A percentile compares a stretch with the other conserved stretches of the same genome.
Evolutionary conservation across 2,329 filamentous ascomycete genomes (phyloP).

Genomic region (Drechslerella dactyloides): DNA sequence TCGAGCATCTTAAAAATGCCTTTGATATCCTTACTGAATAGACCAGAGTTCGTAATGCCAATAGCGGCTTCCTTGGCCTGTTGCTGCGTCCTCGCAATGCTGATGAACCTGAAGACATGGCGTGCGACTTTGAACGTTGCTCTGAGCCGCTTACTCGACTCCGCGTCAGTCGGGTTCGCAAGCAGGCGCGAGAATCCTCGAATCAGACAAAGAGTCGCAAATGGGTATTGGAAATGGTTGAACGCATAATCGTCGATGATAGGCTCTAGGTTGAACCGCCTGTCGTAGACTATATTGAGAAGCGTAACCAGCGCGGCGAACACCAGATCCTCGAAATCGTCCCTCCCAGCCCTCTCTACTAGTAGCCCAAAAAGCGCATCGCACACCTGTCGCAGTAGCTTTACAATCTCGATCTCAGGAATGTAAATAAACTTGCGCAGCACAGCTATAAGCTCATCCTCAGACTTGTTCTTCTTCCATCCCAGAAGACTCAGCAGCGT

Average conservation of each 20-base stretch:
- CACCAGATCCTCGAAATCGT: constrained; percentile 89
- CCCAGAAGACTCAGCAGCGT: constrained; percentile 80
- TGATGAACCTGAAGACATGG: constrained; percentile 92
- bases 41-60: constrained; percentile 70
- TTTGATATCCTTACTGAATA: constrained; percentile 80
- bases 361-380: constrained; percentile 90
- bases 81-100: constrained; percentile 84
- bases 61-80: constrained; percentile 86
- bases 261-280: constrained; percentile 87
- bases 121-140: constrained; percentile 94
- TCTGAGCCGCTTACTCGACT: constrained; percentile 81
- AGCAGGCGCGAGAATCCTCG: constrained; percentile 84
- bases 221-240: constrained; percentile 87
- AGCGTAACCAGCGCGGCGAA: constrained; percentile 90
- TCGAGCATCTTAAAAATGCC: constrained; percentile 90
- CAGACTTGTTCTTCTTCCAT: constrained; percentile 75
- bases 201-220: constrained; percentile 85
- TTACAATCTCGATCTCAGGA: constrained; percentile 96
- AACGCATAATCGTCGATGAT: constrained; percentile 91
- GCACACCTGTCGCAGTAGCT: constrained; percentile 85
- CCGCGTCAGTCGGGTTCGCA: constrained; percentile 79
- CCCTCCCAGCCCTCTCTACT: constrained; percentile 86
- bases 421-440: constrained; percentile 88
- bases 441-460: constrained; percentile 73
- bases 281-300: constrained; percentile 89